phyloP scores from a whole-genome alignment of 495 filamentous ascomycete genomes.

The Antarctomyces pellizariae region DNA sequence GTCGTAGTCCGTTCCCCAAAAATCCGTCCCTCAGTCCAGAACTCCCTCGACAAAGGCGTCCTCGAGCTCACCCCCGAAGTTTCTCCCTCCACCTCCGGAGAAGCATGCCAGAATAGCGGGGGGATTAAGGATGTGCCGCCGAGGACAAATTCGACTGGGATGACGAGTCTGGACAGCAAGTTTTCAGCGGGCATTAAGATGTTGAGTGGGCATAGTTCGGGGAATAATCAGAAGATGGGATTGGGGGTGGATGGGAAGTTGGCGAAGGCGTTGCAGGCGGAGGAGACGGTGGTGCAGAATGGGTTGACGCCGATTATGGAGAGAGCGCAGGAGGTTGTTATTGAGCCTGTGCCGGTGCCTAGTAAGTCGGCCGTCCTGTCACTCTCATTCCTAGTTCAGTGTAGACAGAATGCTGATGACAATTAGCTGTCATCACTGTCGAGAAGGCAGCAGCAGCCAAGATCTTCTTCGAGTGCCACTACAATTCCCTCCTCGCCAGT shows the following conservation, averaged over 20 bases:
- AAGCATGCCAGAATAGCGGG: constrained; percentile 3
- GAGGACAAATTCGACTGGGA: constrained; percentile 8
- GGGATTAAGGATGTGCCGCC: constrained; percentile 5
- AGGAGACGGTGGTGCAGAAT: constrained; percentile 6
- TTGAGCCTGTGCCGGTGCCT: constrained; percentile 6
- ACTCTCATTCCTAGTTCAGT: not conserved
- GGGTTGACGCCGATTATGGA: constrained; percentile 9
- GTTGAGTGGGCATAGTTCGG: constrained; percentile 6
- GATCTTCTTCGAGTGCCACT: constrained; percentile 68
- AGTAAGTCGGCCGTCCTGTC: constrained; percentile 10
- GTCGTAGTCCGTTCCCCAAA: too few species aligned
- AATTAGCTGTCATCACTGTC: constrained; percentile 39
- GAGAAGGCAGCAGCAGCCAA: constrained; percentile 64
- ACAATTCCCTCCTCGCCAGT: constrained; percentile 34
- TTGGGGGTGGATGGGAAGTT: too few species aligned
- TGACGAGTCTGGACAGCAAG: constrained; percentile 11
- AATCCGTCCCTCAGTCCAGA: too few species aligned
- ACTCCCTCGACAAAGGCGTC: constrained; percentile 6
- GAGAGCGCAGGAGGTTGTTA: constrained; percentile 3
- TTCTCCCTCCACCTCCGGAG: constrained; percentile 7
- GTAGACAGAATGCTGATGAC: constrained; percentile 5
- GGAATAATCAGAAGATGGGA: constrained; percentile 12
- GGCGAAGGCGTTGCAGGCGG: constrained; percentile 3
- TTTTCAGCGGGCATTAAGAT: constrained; percentile 7
- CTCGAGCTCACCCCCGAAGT: constrained; percentile 4